Evolutionary conservation across 2,329 filamentous ascomycete genomes (phyloP), one percentile per base, ranked within the genome.

Genomic region (Ascochyta koolunga): DNA sequence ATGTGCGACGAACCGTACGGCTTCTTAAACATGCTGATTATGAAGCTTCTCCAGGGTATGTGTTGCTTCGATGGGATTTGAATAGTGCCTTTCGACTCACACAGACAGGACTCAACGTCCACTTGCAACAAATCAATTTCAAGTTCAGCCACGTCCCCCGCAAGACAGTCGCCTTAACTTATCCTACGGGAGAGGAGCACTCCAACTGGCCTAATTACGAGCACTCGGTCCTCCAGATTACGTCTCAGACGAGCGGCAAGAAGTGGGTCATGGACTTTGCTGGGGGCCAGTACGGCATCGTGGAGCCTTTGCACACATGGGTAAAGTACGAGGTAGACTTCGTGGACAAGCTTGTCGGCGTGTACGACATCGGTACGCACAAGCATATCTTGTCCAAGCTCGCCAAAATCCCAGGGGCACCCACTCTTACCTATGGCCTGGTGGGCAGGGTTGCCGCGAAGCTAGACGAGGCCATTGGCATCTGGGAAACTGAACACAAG

Each of bases 1-100:
- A 46, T 5, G n/a, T 52, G 50, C 29, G 19, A 46, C 10, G 50
- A 52, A 36, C 41, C 50, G 6, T 29, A 33, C 5, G 41, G 9
- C 4, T 52, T 29, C 22, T n/a, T 52, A 36, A 15, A 42, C 15
- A 31, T 24, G 15, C 24, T 52, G 15, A 40, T 52, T 16, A 7
- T 11, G 3, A 41, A 16, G 8, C 35, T 52, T 11, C 22, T 47
- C 2, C 3, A 41, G 15, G 42, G 50, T 52, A 18, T 9, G 31
- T 42, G 4, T 9, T 15, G 16, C 19, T 21, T 11, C 31, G 3
- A 16, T 29, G 27, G 16, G 10, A 33, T 7, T 4, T 19, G 9
- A 13, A 9, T 29, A 10, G 24, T 42, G 10, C 10, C 10, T 31
- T 18, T n/a, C 39, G 19, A 31, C 24, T 42, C n/a, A 29, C 22